These are phyloP conservation scores for Litsea cubeba DNA, from an alignment of 164 flowering plant species.

Conservation along the genomic window DNA sequence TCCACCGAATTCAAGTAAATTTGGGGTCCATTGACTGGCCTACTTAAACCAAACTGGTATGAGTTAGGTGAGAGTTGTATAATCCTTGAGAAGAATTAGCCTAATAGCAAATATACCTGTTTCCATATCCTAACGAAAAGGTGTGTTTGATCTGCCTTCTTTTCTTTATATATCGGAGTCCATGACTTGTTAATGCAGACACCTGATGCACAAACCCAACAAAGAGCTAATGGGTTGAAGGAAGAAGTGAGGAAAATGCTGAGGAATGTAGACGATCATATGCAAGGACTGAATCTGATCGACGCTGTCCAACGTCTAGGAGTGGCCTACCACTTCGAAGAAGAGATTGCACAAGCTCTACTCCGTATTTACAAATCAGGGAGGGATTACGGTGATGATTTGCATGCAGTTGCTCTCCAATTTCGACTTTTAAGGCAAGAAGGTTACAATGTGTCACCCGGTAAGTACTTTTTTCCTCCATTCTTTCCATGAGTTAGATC, in stretches of 20 bases:
- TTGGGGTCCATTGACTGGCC: too few relatives aligned
- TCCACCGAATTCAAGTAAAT: too few relatives aligned
- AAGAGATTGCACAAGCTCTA: constrained; percentile 4
- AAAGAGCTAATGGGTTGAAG: constrained; percentile 2
- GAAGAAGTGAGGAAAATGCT: constrained; percentile 5
- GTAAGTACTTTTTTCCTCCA: neutral
- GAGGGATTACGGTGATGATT: neutral
- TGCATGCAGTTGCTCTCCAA: constrained; percentile 4
- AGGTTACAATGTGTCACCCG: constrained; percentile 6
- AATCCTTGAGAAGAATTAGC: too few relatives aligned
- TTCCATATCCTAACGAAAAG: too few relatives aligned
- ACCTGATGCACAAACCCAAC: neutral
- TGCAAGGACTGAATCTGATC: constrained; percentile 4
- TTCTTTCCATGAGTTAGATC: neutral
- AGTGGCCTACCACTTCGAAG: constrained; percentile 10
- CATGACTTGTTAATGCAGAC: neutral
- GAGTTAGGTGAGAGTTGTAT: neutral
- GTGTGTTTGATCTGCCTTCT: too few relatives aligned
- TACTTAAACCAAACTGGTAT: too few relatives aligned
- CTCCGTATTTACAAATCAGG: neutral
- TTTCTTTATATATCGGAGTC: too few relatives aligned
- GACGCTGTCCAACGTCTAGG: constrained; percentile 13
- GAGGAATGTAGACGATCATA: neutral
- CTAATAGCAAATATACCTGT: too few relatives aligned
- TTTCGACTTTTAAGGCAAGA: constrained; percentile 14